A percentile compares a stretch with the other conserved stretches of the same genome.
These are phyloP conservation scores for Hericium erinaceus DNA, from an alignment of 768 basidiomycete genomes.

Conservation along the genomic window DNA sequence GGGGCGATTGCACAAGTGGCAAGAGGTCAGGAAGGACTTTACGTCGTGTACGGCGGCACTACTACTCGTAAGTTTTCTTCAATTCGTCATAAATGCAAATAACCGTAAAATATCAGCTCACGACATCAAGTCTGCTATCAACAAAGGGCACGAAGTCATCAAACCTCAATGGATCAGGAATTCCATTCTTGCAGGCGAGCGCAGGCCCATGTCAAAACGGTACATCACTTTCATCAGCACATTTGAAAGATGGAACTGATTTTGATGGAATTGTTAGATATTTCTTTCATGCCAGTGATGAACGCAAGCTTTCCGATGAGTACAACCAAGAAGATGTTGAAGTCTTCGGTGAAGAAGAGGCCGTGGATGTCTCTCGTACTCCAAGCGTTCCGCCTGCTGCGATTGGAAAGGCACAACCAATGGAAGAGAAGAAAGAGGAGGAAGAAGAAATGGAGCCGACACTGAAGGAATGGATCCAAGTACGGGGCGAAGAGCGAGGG, in stretches of 20 bases:
- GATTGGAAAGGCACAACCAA: no score
- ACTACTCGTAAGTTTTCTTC: slow-evolving; percentile 46
- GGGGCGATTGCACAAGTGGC: slow-evolving; percentile 57
- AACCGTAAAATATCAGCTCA: slow-evolving; percentile 38
- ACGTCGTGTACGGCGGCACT: slow-evolving; percentile 62
- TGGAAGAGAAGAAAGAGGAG: not conserved
- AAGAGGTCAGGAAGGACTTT: slow-evolving; percentile 39
- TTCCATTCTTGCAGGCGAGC: slow-evolving; percentile 51
- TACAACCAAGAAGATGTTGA: slow-evolving; percentile 37
- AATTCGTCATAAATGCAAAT: not conserved
- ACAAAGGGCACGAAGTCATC: slow-evolving; percentile 68
- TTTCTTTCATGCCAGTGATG: slow-evolving; percentile 65
- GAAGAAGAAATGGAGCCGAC: not conserved
- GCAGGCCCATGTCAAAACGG: slow-evolving; percentile 61
- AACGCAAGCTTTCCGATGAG: slow-evolving; percentile 39
- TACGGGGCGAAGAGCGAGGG: slow-evolving; percentile 20
- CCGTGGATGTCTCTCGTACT: slow-evolving; percentile 1
- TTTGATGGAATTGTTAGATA: slow-evolving; percentile 36
- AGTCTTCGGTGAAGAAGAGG: slow-evolving; percentile 17
- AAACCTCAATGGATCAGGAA: slow-evolving; percentile 78
- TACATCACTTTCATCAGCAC: slow-evolving; percentile 27
- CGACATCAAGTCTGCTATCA: slow-evolving; percentile 59
- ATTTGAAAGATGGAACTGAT: not conserved
- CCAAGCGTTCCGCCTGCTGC: no score
- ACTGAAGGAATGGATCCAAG: slow-evolving; percentile 14